Percentiles rank a stretch among this genome's conserved stretches.
Evolutionary conservation across 2,329 filamentous ascomycete genomes (phyloP).

Genomic region (Colletotrichum liaoningense): DNA sequence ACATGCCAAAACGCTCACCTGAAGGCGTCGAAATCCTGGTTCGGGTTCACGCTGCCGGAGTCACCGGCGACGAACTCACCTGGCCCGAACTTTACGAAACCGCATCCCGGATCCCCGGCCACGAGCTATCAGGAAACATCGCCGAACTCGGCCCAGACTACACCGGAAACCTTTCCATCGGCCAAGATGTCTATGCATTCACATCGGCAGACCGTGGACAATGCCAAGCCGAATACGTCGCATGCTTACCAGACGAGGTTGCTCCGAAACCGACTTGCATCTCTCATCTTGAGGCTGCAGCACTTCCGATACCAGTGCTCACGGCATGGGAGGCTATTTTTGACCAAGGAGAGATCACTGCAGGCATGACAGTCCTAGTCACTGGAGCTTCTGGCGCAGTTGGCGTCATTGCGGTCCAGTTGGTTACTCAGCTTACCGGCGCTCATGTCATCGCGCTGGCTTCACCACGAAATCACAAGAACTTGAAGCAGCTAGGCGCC

Average conservation of each 20-base stretch:
- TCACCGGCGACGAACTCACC: slow-evolving; percentile 48
- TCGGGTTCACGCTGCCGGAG: slow-evolving; percentile 45
- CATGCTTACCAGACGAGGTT: slow-evolving; percentile 35
- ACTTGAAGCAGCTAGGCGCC: slow-evolving; percentile 39
- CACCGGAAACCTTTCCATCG: slow-evolving; percentile 33
- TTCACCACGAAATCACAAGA: slow-evolving; percentile 35
- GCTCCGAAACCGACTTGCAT: slow-evolving; percentile 39
- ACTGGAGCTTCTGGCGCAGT: slow-evolving; percentile 47
- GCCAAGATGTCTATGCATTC: slow-evolving; percentile 44
- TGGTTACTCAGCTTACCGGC: slow-evolving; percentile 38
- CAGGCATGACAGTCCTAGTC: slow-evolving; percentile 40
- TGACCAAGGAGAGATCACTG: neutral
- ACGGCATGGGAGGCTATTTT: slow-evolving; percentile 40
- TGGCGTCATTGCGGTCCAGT: slow-evolving; percentile 43
- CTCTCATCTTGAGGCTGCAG: slow-evolving; percentile 42
- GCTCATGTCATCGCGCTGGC: slow-evolving; percentile 45
- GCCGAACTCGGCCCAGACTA: slow-evolving; percentile 40
- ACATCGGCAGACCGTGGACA: slow-evolving; percentile 37
- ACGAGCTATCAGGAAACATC: slow-evolving; percentile 49
- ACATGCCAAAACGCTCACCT: slow-evolving; percentile 37
- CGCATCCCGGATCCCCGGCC: slow-evolving; percentile 45
- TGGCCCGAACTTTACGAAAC: slow-evolving; percentile 48
- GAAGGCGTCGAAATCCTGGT: slow-evolving; percentile 42
- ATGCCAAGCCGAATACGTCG: slow-evolving; percentile 45
- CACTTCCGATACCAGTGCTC: slow-evolving; percentile 45